Conservation (phyloP, 495 filamentous ascomycete species). For the Collariella sp. region DNA sequence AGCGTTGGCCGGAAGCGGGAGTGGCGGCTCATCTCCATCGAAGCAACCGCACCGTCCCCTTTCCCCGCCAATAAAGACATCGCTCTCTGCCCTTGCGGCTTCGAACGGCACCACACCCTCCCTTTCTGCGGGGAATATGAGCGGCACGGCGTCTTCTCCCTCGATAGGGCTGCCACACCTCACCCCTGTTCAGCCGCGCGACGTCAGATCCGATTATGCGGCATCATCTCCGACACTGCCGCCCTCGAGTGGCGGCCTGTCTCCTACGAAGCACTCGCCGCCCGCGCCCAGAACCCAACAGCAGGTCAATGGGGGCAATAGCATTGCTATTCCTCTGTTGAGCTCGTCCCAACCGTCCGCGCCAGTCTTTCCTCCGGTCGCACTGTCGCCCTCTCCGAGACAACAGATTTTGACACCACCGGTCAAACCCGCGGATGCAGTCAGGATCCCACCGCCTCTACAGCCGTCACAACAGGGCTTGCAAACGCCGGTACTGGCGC, state of each 20-base stretch:
- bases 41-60: constrained; percentile 23
- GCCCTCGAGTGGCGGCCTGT: constrained; percentile 55
- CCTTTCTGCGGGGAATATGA: constrained; percentile 4
- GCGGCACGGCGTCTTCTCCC: constrained; percentile 14
- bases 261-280: constrained; percentile 65
- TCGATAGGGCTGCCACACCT: constrained; percentile 19
- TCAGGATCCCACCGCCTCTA: constrained; percentile 11
- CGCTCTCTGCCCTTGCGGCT: constrained; percentile 5
- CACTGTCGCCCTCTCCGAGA: constrained; percentile 45
- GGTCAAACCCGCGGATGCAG: constrained; percentile 38
- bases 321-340: constrained; percentile 15
- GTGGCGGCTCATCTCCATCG: constrained; percentile 21
- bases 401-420: constrained; percentile 43
- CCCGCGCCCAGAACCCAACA: constrained; percentile 24
- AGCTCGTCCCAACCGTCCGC: constrained; percentile 20
- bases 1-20: constrained; percentile 23
- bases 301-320: constrained; percentile 12
- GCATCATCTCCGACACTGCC: constrained; percentile 37
- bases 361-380: constrained; percentile 43
- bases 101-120: constrained; percentile 12
- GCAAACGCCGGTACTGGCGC: background rate
- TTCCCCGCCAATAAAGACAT: constrained; percentile 30
- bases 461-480: background rate
- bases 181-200: constrained; percentile 15
- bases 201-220: constrained; percentile 13